Conservation (phyloP, 2,329 filamentous ascomycete species). For the Aureobasidium melanogenum region DNA sequence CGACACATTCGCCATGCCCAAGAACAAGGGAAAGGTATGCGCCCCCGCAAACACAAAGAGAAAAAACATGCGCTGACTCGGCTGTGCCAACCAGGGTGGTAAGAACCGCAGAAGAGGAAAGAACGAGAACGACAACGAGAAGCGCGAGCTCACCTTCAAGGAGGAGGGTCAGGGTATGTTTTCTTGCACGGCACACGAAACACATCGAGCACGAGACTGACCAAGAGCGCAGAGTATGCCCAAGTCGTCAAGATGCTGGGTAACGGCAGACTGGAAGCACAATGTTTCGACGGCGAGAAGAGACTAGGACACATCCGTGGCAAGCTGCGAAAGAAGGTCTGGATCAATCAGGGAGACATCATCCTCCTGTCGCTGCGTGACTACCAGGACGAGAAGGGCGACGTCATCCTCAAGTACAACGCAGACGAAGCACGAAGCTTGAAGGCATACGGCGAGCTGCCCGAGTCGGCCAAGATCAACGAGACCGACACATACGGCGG, state of each 20-base stretch:
- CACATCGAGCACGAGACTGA: slow-evolving; percentile 14
- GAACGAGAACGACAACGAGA: slow-evolving; percentile 82
- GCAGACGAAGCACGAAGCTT: slow-evolving; percentile 90
- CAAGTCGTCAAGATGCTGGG: slow-evolving; percentile 94
- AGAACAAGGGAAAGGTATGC: slow-evolving; percentile 97
- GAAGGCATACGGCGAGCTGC: slow-evolving; percentile 95
- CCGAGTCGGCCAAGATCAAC: slow-evolving; percentile 99
- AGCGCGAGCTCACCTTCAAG: slow-evolving; percentile 97
- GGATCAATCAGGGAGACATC: slow-evolving; percentile 98
- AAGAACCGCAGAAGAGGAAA: slow-evolving; percentile 98
- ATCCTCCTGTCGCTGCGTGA: slow-evolving; percentile 80
- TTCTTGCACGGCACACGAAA: neutral
- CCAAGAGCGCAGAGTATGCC: slow-evolving; percentile 53
- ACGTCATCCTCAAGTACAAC: slow-evolving; percentile 90
- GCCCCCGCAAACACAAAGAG: slow-evolving; percentile 11
- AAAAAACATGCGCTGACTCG: slow-evolving; percentile 21
- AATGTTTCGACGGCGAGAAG: slow-evolving; percentile 92
- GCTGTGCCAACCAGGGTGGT: slow-evolving; percentile 59
- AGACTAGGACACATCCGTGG: slow-evolving; percentile 79
- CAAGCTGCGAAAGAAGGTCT: slow-evolving; percentile 99
- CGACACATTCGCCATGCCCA: slow-evolving; percentile 62
- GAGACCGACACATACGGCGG: slow-evolving; percentile 92
- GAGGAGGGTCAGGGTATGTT: slow-evolving; percentile 78
- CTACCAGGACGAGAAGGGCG: slow-evolving; percentile 90
- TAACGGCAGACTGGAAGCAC: slow-evolving; percentile 84